Evolutionary conservation across 352 stramenopile species (phyloP).

Genomic region (Aphanomyces cochlioides): DNA sequence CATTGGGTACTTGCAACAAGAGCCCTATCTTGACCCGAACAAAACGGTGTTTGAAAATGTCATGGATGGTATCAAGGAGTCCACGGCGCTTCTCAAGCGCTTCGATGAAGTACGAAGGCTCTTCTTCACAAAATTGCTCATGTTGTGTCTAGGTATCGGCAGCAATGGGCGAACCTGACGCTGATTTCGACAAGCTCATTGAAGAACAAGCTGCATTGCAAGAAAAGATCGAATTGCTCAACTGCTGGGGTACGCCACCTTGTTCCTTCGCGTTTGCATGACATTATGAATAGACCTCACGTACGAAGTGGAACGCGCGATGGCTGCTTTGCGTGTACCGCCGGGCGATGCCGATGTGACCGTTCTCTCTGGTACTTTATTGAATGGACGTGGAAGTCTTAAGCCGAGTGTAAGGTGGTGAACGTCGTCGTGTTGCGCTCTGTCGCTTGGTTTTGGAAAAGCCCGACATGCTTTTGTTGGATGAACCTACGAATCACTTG

Average conservation of each 20-base stretch:
- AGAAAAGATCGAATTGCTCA: conserved; percentile 79
- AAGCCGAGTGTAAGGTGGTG: conserved; percentile 85
- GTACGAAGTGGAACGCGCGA: conserved; percentile 80
- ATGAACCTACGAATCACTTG: conserved; percentile 98
- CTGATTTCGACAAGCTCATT: conserved; percentile 83
- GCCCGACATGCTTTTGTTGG: conserved; percentile 95
- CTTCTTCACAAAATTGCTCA: background rate
- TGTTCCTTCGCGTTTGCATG: background rate
- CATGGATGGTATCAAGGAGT: conserved; percentile 83
- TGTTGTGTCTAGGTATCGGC: conserved; percentile 51
- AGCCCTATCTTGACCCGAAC: conserved; percentile 75
- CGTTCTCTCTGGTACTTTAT: conserved; percentile 62
- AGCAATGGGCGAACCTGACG: conserved; percentile 86
- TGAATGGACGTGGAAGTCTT: background rate
- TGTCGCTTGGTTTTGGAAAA: conserved; percentile 94
- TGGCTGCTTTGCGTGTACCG: conserved; percentile 72
- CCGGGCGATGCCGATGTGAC: conserved; percentile 60
- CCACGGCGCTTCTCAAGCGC: conserved; percentile 61
- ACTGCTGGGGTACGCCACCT: conserved; percentile 52
- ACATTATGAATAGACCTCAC: conserved; percentile 42
- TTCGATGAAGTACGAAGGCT: conserved; percentile 61
- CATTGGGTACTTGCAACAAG: conserved; percentile 84
- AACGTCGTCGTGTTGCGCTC: conserved; percentile 94
- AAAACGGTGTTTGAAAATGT: conserved; percentile 91
- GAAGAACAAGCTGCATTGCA: conserved; percentile 83